These are phyloP conservation scores for Fusarium sp. DNA, from an alignment of 2,329 filamentous ascomycete genomes.

Conservation along the genomic window DNA sequence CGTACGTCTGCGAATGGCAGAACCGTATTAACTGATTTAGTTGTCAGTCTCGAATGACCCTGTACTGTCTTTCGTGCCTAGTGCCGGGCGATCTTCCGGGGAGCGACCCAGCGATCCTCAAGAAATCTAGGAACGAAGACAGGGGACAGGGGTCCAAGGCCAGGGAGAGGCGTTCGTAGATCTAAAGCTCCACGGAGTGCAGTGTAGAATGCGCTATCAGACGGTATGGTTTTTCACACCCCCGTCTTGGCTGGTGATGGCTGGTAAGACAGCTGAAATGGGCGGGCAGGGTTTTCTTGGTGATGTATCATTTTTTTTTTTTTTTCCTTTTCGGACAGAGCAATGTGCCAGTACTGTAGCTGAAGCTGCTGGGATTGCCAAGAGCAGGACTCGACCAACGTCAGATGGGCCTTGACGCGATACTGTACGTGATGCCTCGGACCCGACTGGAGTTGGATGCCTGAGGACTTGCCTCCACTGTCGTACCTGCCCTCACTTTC, in stretches of 20 bases:
- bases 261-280: constrained; percentile 37
- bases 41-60: constrained; percentile 9
- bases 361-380: neutral
- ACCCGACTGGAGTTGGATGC: neutral
- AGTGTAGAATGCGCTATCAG: neutral
- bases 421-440: neutral
- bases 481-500: neutral
- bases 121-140: constrained; percentile 33
- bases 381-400: neutral
- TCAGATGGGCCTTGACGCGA: neutral
- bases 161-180: constrained; percentile 25
- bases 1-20: neutral
- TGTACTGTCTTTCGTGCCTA: neutral
- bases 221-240: constrained; percentile 5
- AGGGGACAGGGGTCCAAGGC: constrained; percentile 3
- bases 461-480: neutral
- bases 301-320: constrained; percentile 26
- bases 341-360: neutral
- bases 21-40: neutral
- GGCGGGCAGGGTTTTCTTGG: constrained; percentile 9
- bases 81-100: constrained; percentile 40
- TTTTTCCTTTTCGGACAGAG: neutral
- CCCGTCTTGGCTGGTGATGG: constrained; percentile 8
- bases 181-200: constrained; percentile 9
- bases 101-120: constrained; percentile 32